A percentile compares a stretch with the other conserved stretches of the same genome.
phyloP scores from a whole-genome alignment of 257 asterid species.

The Solanum etuberosum region DNA sequence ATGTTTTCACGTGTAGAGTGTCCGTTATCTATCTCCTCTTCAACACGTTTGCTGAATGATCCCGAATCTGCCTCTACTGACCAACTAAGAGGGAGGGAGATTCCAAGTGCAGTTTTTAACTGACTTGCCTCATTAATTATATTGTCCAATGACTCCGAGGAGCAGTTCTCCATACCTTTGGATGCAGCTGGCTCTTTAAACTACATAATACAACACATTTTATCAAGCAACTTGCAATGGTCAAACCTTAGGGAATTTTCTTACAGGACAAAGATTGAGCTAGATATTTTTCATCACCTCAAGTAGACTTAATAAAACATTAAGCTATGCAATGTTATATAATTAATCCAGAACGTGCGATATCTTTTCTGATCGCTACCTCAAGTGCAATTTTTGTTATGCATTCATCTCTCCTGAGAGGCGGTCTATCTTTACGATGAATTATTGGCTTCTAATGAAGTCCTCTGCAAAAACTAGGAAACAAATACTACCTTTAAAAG shows the following conservation, averaged over 20 bases:
- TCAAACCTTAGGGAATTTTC: background rate
- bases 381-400: background rate
- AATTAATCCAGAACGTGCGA: background rate
- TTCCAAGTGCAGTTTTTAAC: constrained; percentile 69
- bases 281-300: background rate
- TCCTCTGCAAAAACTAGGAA: background rate
- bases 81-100: constrained; percentile 85
- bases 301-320: background rate
- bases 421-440: background rate
- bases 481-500: constrained; percentile 53
- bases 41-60: constrained; percentile 8
- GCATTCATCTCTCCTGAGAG: background rate
- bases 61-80: constrained; percentile 28
- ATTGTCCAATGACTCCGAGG: constrained; percentile 28
- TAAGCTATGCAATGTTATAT: background rate
- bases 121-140: constrained; percentile 57
- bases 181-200: constrained; percentile 27
- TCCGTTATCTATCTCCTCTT: constrained; percentile 9
- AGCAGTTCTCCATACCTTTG: constrained; percentile 8
- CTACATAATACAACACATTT: constrained; percentile 14
- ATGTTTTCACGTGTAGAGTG: constrained; percentile 21
- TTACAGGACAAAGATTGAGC: background rate
- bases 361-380: background rate
- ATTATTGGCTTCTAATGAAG: background rate
- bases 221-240: background rate